Base-by-base conservation (phyloP, 768 basidiomycete species). In the Hericium rajendrae region DNA sequence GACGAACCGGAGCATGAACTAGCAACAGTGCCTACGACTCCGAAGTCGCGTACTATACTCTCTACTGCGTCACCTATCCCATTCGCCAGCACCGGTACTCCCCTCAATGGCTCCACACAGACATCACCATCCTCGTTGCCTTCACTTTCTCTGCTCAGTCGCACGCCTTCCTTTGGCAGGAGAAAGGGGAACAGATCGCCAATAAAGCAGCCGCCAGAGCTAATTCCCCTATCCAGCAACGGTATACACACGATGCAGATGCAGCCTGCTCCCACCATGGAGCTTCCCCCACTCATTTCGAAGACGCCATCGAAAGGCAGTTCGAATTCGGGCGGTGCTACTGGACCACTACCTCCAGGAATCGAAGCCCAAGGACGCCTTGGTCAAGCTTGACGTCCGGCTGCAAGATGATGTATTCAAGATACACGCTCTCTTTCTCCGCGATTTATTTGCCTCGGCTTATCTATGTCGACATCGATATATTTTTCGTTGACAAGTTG, bases 191-290 rank as follows among this genome's bases (percentile, higher is more conserved):
- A n/a, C 12, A 10, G 16, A 15, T 22, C 38, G 38, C 18, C 52
- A 4, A 18, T 11, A 20, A 20, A 46, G 18, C 20, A n/a, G 20
- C 43, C 22, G 26, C 24, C 49, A 11, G 62, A 63, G 39, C 57
- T 62, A 10, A 63, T 63, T 20, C 38, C 62, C 32, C 53, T 61
- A 4, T 48, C 55, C 12, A 52, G 60, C n/a, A 63, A 48, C 12
- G 50, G 60, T 2, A 61, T 62, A 26, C 62, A 55, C 54, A 62
- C 62, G 9, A 54, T 52, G 32, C 62, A 62, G 46, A 61, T 62
- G 60, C 60, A 62, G n/a, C 62, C 62, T 4, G 60, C 52, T 11
- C 37, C 57, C 2, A 20, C 26, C 20, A 62, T 62, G 62, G 54
- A 58, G 22, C 62, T 62, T 16, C 62, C 62, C 1, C 54, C 52